A percentile compares a stretch with the other conserved stretches of the same genome.
Conservation (phyloP, 2,329 filamentous ascomycete species). For the Lasiodiplodia theobromae region DNA sequence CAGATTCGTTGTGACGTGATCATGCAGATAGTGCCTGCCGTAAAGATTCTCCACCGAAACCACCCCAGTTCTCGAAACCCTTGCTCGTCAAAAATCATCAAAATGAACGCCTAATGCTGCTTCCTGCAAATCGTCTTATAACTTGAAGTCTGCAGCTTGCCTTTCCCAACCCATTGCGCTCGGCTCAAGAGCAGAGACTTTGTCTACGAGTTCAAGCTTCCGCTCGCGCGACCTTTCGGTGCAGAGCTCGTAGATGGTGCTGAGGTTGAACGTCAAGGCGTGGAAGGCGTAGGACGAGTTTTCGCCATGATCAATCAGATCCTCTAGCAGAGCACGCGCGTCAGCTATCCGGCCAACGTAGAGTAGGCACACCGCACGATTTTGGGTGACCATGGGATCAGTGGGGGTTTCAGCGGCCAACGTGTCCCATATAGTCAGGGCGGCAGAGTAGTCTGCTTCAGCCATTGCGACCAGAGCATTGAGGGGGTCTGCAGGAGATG, state of each 20-base stretch:
- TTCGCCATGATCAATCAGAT: constrained; percentile 64
- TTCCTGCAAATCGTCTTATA: constrained; percentile 52
- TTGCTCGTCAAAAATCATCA: not conserved
- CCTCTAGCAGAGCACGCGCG: constrained; percentile 72
- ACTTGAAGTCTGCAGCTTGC: constrained; percentile 76
- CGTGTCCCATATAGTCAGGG: constrained; percentile 66
- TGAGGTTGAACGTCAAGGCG: constrained; percentile 85
- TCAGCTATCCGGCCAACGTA: constrained; percentile 75
- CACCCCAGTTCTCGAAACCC: not conserved
- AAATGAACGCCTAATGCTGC: not conserved
- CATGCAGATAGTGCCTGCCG: not conserved
- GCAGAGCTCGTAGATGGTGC: constrained; percentile 90
- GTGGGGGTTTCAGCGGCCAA: constrained; percentile 56
- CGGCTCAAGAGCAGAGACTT: constrained; percentile 67
- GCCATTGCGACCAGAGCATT: constrained; percentile 78
- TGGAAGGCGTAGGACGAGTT: constrained; percentile 67
- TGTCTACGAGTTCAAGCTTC: constrained; percentile 76
- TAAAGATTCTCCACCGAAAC: not conserved
- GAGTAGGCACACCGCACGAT: constrained; percentile 81
- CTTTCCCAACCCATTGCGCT: constrained; percentile 70
- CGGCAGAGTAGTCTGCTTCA: constrained; percentile 73
- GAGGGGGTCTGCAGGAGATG: constrained; percentile 55
- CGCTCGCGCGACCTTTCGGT: constrained; percentile 75
- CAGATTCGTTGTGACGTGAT: not conserved
- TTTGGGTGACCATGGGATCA: constrained; percentile 79